Evolutionary conservation across 176 grass and related monocot genomes (phyloP), one percentile per base, ranked within the genome.

Genomic region (Aechmea fasciata): DNA sequence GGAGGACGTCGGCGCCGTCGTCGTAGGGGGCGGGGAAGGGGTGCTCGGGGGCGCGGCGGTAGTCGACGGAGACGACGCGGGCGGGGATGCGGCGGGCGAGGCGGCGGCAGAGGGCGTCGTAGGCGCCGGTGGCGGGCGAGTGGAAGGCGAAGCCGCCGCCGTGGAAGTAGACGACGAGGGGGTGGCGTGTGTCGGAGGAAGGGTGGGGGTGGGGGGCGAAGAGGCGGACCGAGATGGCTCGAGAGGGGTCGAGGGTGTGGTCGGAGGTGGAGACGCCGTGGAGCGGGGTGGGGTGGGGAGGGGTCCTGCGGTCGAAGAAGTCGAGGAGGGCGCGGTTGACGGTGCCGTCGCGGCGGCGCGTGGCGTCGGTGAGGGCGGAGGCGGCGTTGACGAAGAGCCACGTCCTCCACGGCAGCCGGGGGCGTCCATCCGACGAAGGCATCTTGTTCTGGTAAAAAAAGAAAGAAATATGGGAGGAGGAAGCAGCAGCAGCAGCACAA

Each of bases 21-120:
- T 88, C 88, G 79, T 85, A 96, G 11, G 79, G 71, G 10, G 88
- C 80, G 11, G 91, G 88, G 77, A 11, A 69, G 9, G 69, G 78
- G 80, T 96, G 85, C 77, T 86, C 85, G 0, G 87, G 87, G 4
- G 82, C 74, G 64, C 86, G 91, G 20, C 91, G 77, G 71, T 91
- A 96, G 70, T 75, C 84, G 8, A 88, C 78, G 20, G 83, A 91
- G 25, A 86, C 66, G 25, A 91, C 77, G 65, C 76, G 72, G 48
- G 70, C 80, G 57, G 14, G 53, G 49, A 78, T 71, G 48, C 74
- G 49, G 74, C 15, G 52, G 73, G 85, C 85, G 73, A 92, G 10
- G 11, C 77, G 71, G 55, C 77, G 80, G 85, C 83, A 73, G 33
- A 79, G 68, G 15, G 24, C 72, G 67, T 92, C 85, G 47, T 80